A percentile compares a stretch with the other conserved stretches of the same genome.
Conservation (phyloP, 371 early-diverging fungal species). For the Nematocida displodere region DNA sequence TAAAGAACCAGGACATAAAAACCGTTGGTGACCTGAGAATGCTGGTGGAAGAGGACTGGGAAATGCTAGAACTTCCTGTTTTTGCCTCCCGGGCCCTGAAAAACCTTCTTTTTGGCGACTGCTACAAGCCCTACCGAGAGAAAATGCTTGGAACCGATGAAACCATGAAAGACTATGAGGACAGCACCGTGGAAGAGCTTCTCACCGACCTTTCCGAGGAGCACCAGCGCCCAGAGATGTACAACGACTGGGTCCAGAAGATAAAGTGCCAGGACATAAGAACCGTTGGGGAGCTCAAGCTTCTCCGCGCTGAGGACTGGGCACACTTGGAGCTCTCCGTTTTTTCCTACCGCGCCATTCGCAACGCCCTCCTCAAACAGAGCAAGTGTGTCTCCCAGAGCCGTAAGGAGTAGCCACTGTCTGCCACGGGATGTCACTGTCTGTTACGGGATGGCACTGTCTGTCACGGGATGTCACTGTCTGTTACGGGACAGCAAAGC, state of each 20-base stretch:
- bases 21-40: constrained; percentile 72
- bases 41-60: constrained; percentile 65
- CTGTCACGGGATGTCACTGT: no score
- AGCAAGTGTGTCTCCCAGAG: constrained; percentile 12
- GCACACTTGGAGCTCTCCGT: constrained; percentile 62
- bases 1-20: constrained; percentile 75
- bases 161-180: constrained; percentile 56
- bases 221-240: constrained; percentile 53
- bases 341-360: constrained; percentile 59
- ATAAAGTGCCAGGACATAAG: constrained; percentile 64
- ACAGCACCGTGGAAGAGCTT: constrained; percentile 58
- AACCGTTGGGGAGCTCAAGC: constrained; percentile 63
- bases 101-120: constrained; percentile 62
- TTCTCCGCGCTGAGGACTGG: constrained; percentile 62
- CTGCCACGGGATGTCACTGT: no score
- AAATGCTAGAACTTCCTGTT: constrained; percentile 70
- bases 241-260: constrained; percentile 57
- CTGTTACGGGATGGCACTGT: no score
- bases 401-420: no score
- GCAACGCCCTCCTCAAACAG: constrained; percentile 60
- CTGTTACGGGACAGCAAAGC: no score
- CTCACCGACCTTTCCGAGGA: constrained; percentile 48
- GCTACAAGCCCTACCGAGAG: constrained; percentile 69
- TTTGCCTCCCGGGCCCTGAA: constrained; percentile 76
- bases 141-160: constrained; percentile 57